phyloP scores from a whole-genome alignment of 495 filamentous ascomycete genomes.

The Annulohypoxylon maeteangense region DNA sequence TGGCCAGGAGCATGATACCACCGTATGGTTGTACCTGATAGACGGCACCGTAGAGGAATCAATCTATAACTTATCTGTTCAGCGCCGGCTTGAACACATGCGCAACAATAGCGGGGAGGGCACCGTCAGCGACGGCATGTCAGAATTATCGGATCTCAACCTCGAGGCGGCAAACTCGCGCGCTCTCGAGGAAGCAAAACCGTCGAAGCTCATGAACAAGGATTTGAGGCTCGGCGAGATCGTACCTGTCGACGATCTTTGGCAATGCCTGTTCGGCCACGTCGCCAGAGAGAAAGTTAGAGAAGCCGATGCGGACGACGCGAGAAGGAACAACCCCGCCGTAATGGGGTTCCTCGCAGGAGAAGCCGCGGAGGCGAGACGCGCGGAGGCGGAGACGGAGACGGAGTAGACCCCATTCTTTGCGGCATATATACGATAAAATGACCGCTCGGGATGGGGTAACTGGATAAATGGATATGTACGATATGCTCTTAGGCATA shows the following conservation, averaged over 20 bases:
- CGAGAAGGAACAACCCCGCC: conserved; percentile 8
- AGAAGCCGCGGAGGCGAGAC: conserved; percentile 24
- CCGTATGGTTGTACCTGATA: conserved; percentile 94
- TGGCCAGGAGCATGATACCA: conserved; percentile 86
- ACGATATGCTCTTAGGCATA: background rate
- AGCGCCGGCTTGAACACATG: conserved; percentile 80
- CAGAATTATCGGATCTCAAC: conserved; percentile 60
- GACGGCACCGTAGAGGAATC: conserved; percentile 88
- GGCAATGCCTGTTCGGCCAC: conserved; percentile 85
- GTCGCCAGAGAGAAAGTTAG: conserved; percentile 15
- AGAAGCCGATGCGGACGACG: background rate
- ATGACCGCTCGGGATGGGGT: background rate
- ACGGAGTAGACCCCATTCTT: too few relatives aligned
- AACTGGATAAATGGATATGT: background rate
- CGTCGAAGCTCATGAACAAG: conserved; percentile 75
- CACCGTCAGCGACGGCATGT: conserved; percentile 39
- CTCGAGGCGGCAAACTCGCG: conserved; percentile 85
- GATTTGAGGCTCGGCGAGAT: conserved; percentile 79
- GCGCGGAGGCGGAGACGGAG: background rate
- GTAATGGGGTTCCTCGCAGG: conserved; percentile 33
- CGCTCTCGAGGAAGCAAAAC: conserved; percentile 76
- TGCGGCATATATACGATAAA: background rate
- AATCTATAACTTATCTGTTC: conserved; percentile 86
- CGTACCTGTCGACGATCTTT: conserved; percentile 82
- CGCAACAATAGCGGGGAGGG: conserved; percentile 55